Conservation (phyloP, 2,329 filamentous ascomycete species). For the Rasamsonia emersonii region DNA sequence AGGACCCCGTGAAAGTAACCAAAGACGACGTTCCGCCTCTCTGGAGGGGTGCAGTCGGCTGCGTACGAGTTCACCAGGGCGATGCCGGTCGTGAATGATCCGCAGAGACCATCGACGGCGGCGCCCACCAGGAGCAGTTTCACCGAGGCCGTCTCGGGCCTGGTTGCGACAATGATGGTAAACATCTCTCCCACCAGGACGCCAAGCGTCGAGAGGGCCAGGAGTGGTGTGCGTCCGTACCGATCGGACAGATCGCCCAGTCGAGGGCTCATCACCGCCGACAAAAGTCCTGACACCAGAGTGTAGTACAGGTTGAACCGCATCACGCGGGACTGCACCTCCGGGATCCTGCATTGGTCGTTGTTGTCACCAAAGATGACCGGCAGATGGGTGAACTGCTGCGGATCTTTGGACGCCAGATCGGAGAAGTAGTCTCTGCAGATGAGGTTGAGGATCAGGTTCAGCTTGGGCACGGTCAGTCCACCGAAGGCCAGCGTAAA, state of each 20-base stretch:
- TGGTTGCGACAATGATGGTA: constrained; percentile 68
- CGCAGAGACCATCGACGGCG: constrained; percentile 71
- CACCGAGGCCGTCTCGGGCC: constrained; percentile 63
- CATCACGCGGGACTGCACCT: constrained; percentile 68
- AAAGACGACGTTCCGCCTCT: constrained; percentile 71
- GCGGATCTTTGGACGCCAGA: constrained; percentile 48
- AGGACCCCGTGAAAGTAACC: constrained; percentile 85
- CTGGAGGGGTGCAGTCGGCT: constrained; percentile 76
- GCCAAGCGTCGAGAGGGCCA: constrained; percentile 66
- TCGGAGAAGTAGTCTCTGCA: constrained; percentile 77
- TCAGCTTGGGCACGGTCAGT: constrained; percentile 75
- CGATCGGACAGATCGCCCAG: constrained; percentile 80
- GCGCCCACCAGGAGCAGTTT: constrained; percentile 70
- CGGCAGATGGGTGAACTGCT: constrained; percentile 52
- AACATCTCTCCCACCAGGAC: constrained; percentile 65
- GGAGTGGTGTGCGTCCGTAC: constrained; percentile 67
- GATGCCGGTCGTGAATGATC: constrained; percentile 80
- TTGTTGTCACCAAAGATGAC: constrained; percentile 62
- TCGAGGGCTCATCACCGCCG: constrained; percentile 72
- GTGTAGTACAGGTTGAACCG: constrained; percentile 70
- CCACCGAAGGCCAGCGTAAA: constrained; percentile 83
- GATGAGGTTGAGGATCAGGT: constrained; percentile 74
- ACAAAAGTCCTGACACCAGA: constrained; percentile 65
- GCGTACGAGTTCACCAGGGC: constrained; percentile 77
- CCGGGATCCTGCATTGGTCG: constrained; percentile 68